Conservation (phyloP, 208 protist species). For the Leishmania tarentolae region DNA sequence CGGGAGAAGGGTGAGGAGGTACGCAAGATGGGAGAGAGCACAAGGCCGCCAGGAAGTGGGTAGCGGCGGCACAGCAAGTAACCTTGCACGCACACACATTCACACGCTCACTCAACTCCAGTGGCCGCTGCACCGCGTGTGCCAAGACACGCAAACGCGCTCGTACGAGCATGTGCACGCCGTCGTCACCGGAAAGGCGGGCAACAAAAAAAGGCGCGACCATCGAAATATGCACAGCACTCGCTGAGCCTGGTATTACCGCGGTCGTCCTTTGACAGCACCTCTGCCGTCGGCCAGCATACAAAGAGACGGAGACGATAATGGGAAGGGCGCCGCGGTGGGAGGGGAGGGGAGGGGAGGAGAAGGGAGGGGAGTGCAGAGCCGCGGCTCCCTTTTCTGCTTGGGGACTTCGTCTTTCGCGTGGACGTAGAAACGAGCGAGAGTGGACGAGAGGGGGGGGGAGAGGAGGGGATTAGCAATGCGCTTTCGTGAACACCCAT, state of each 20-base stretch:
- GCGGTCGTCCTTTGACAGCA: neutral
- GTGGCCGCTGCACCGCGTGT: neutral
- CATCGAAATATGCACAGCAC: neutral
- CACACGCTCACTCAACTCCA: neutral
- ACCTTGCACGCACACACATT: neutral
- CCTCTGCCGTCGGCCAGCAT: neutral
- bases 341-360: too few species aligned
- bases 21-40: neutral
- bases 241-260: neutral
- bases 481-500: neutral
- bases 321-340: too few species aligned
- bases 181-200: neutral
- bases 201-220: neutral
- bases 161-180: neutral
- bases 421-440: too few species aligned
- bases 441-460: neutral
- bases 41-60: neutral
- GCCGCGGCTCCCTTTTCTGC: neutral
- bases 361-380: too few species aligned
- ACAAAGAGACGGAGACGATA: neutral
- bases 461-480: neutral
- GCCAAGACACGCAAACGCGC: too few species aligned
- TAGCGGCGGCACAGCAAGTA: neutral
- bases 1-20: neutral
- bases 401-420: neutral